Conservation (phyloP, 192 early-diverging fungal species). For the Diversispora eburnea region DNA sequence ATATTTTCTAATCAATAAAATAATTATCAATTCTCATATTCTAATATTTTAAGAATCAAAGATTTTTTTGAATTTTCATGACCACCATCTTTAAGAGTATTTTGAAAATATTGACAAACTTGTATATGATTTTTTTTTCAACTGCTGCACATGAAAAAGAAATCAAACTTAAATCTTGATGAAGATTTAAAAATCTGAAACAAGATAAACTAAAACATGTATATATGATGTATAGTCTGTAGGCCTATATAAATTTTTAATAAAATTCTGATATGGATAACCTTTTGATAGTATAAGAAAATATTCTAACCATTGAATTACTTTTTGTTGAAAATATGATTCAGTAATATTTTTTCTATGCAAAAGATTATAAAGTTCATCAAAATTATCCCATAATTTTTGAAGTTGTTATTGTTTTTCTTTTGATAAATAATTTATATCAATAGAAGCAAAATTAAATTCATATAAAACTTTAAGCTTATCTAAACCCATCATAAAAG, state of each 20-base stretch:
- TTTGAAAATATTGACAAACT: too few species aligned
- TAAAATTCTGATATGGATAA: not conserved
- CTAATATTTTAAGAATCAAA: not conserved
- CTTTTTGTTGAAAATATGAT: not conserved
- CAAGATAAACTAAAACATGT: not conserved
- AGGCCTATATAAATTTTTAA: not conserved
- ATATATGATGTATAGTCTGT: not conserved
- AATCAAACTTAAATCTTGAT: too few species aligned
- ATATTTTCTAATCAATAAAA: not conserved
- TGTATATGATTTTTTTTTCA: not conserved
- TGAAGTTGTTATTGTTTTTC: too few species aligned
- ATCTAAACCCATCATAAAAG: too few species aligned
- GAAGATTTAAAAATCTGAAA: too few species aligned
- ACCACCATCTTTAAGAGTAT: not conserved
- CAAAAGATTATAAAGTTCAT: not conserved
- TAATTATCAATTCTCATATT: not conserved
- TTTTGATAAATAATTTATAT: too few species aligned
- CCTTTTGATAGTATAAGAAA: not conserved
- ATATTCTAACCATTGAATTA: not conserved
- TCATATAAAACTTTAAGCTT: too few species aligned
- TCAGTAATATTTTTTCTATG: not conserved
- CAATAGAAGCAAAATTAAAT: too few species aligned
- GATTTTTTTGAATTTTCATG: not conserved
- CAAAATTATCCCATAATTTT: too few species aligned
- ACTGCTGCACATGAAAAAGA: not conserved